These are phyloP conservation scores for Didymella arachidicola DNA, from an alignment of 2,329 filamentous ascomycete genomes.

Conservation along the genomic window DNA sequence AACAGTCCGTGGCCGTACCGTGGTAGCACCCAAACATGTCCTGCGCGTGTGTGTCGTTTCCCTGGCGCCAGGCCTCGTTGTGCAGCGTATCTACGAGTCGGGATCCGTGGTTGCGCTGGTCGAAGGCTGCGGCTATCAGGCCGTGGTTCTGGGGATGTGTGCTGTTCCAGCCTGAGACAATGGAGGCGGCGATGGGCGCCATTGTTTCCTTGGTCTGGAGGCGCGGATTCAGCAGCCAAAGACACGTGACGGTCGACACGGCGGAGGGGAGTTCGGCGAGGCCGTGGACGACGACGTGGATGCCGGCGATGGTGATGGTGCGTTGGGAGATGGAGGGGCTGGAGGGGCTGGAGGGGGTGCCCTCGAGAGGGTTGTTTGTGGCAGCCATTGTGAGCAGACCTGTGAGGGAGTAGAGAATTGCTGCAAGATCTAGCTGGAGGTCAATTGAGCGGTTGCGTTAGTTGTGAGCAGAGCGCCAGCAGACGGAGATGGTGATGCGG, in stretches of 20 bases:
- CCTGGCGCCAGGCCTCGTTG: constrained; percentile 80
- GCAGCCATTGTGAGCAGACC: constrained; percentile 38
- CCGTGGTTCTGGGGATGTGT: constrained; percentile 56
- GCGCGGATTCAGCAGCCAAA: constrained; percentile 93
- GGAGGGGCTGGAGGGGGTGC: constrained; percentile 27
- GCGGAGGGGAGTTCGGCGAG: constrained; percentile 72
- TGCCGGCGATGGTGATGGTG: constrained; percentile 76
- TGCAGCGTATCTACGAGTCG: constrained; percentile 70
- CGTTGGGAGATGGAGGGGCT: constrained; percentile 65
- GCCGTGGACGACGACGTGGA: constrained; percentile 82
- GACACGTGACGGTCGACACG: constrained; percentile 69
- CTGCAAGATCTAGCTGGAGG: neutral
- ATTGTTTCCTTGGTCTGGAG: constrained; percentile 75
- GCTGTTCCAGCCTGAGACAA: constrained; percentile 73
- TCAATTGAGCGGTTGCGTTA: constrained; percentile 1
- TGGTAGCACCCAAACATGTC: constrained; percentile 88
- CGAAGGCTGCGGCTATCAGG: constrained; percentile 83
- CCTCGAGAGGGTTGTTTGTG: constrained; percentile 47
- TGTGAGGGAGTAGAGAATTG: neutral
- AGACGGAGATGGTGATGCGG: neutral
- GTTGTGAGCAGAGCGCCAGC: neutral
- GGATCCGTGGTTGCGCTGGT: constrained; percentile 91
- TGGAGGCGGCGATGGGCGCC: constrained; percentile 73
- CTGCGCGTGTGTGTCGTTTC: constrained; percentile 82
- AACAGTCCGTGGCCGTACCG: constrained; percentile 77